Evolutionary conservation across 192 early-diverging fungal species (phyloP).

Genomic region (Ambispora gerdemannii): DNA sequence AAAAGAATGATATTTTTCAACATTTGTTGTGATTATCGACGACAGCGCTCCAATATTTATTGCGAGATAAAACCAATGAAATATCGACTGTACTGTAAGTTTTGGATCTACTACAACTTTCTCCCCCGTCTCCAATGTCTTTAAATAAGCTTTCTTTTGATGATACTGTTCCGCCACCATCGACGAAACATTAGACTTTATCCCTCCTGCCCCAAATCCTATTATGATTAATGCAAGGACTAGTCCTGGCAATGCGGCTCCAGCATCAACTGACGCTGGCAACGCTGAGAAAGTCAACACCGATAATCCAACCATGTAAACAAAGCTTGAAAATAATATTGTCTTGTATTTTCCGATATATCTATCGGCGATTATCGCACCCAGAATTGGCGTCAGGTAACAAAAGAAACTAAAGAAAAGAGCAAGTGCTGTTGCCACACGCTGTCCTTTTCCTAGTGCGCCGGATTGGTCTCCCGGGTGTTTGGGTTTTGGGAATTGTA

Average conservation of each 20-base stretch:
- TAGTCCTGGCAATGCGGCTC: constrained; percentile 62
- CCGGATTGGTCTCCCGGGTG: constrained; percentile 45
- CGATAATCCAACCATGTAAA: constrained; percentile 65
- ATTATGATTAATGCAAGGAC: constrained; percentile 67
- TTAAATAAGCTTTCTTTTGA: constrained; percentile 57
- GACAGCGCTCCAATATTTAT: constrained; percentile 69
- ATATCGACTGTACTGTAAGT: constrained; percentile 73
- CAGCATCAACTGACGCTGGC: constrained; percentile 50
- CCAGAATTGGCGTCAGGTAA: constrained; percentile 54
- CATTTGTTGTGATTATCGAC: constrained; percentile 53
- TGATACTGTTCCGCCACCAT: constrained; percentile 73
- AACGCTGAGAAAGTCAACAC: constrained; percentile 62
- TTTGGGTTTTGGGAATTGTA: constrained; percentile 43
- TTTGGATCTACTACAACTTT: constrained; percentile 64
- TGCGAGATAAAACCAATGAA: constrained; percentile 81
- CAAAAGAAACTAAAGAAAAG: constrained; percentile 58
- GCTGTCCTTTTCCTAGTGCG: constrained; percentile 50
- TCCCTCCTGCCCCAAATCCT: constrained; percentile 74
- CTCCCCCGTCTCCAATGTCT: constrained; percentile 52
- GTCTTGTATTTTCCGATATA: constrained; percentile 73
- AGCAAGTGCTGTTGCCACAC: constrained; percentile 54
- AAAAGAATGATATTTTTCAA: constrained; percentile 59
- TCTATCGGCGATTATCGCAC: constrained; percentile 67
- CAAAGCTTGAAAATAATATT: constrained; percentile 55
- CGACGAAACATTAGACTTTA: constrained; percentile 76